Evolutionary conservation across 73 alveolate genomes (phyloP).

Genomic region (Stentor coeruleus): DNA sequence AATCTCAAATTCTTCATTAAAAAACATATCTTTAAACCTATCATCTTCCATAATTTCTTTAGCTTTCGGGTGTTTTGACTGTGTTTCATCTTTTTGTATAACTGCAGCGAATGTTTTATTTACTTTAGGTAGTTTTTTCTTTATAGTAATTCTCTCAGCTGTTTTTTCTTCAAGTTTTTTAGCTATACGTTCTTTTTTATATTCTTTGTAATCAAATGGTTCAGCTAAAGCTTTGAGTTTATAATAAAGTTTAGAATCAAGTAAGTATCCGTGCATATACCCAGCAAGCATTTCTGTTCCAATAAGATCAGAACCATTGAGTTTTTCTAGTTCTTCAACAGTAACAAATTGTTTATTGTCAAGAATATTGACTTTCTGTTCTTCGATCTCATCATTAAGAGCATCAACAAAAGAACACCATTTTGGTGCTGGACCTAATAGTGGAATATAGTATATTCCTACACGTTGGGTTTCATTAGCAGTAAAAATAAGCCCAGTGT

Average conservation of each 20-base stretch:
- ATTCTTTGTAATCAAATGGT: constrained; percentile 89
- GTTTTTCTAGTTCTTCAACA: constrained; percentile 81
- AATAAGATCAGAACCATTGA: constrained; percentile 42
- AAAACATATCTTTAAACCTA: constrained; percentile 72
- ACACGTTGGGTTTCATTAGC: constrained; percentile 78
- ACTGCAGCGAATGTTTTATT: constrained; percentile 60
- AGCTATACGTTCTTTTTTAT: constrained; percentile 67
- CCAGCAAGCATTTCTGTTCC: constrained; percentile 84
- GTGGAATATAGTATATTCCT: constrained; percentile 83
- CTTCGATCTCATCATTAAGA: constrained; percentile 92
- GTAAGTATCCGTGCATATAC: constrained; percentile 97
- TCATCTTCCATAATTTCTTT: constrained; percentile 52
- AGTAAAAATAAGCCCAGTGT: constrained; percentile 75
- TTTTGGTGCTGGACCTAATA: constrained; percentile 92
- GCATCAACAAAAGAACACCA: constrained; percentile 91
- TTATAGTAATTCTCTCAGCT: constrained; percentile 70
- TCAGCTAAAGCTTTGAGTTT: constrained; percentile 82
- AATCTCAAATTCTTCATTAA: constrained; percentile 70
- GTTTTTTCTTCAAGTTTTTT: constrained; percentile 74
- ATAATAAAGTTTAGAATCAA: constrained; percentile 85
- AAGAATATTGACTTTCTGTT: constrained; percentile 57
- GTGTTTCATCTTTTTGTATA: constrained; percentile 48
- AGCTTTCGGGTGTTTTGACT: constrained; percentile 44
- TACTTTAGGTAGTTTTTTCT: constrained; percentile 69
- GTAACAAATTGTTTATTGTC: constrained; percentile 96